phyloP scores from a whole-genome alignment of 768 basidiomycete genomes.

The Hypholoma sublateritium region DNA sequence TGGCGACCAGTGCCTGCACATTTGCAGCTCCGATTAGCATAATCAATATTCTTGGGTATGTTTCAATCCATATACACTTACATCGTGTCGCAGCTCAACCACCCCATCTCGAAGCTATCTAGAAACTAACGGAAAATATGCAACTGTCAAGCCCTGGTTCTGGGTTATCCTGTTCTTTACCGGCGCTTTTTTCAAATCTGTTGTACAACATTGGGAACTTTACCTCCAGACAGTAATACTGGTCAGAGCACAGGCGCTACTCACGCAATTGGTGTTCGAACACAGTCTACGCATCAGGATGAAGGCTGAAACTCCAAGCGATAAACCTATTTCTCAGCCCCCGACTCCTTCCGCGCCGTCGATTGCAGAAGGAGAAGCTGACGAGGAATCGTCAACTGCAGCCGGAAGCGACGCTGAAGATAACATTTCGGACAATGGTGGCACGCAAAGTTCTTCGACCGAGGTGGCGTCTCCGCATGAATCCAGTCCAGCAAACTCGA shows the following conservation, averaged over 20 bases:
- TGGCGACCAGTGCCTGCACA: constrained; percentile 25
- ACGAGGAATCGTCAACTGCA: background rate
- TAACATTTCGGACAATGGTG: background rate
- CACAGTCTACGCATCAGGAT: constrained; percentile 61
- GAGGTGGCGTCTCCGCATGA: background rate
- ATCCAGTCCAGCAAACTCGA: background rate
- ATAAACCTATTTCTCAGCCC: background rate
- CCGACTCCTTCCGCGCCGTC: background rate
- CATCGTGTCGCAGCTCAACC: background rate
- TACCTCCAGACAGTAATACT: constrained; percentile 44
- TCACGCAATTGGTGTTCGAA: constrained; percentile 42
- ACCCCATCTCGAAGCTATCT: constrained; percentile 43
- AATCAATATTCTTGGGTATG: background rate
- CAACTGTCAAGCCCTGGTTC: constrained; percentile 36
- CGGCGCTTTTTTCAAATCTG: constrained; percentile 41
- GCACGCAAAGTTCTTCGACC: background rate
- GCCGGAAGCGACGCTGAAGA: background rate
- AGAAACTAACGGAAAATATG: constrained; percentile 47
- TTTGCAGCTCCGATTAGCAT: background rate
- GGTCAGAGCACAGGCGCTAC: constrained; percentile 39
- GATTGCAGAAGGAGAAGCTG: background rate
- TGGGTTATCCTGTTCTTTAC: constrained; percentile 55
- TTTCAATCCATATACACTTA: background rate
- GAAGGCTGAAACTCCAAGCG: constrained; percentile 35
- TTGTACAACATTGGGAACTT: constrained; percentile 55